Percentiles rank a stretch among this genome's conserved stretches.
Evolutionary conservation across 352 stramenopile genomes (phyloP).

Genomic region (Phytophthora sp.): DNA sequence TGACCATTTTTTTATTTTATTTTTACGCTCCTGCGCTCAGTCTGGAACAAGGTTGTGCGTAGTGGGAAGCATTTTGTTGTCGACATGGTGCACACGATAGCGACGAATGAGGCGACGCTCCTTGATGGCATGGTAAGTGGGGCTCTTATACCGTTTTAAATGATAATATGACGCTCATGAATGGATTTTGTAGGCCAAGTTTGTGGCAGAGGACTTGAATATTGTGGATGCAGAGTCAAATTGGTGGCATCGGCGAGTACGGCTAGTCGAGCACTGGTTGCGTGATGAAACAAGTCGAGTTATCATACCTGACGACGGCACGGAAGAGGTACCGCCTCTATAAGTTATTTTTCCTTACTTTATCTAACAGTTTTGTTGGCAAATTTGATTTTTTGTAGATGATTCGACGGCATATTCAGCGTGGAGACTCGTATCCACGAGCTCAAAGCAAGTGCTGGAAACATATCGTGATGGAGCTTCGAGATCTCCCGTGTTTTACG

Average conservation of each 20-base stretch:
- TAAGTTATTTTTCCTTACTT: too few relatives aligned
- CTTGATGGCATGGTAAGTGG: slow-evolving; percentile 56
- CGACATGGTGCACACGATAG: slow-evolving; percentile 61
- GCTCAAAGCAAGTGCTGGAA: slow-evolving; percentile 81
- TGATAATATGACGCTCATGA: too few relatives aligned
- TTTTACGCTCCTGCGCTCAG: too few relatives aligned
- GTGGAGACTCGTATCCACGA: slow-evolving; percentile 69
- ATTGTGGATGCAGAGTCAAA: slow-evolving; percentile 43
- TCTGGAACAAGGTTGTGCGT: slow-evolving; percentile 11
- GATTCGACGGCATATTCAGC: slow-evolving; percentile 70
- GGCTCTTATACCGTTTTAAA: too few relatives aligned
- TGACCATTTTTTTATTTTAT: slow-evolving; percentile 34
- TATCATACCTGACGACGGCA: slow-evolving; percentile 69
- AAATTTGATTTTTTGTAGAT: slow-evolving; percentile 50
- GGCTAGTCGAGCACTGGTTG: slow-evolving; percentile 75
- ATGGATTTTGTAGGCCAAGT: slow-evolving; percentile 48
- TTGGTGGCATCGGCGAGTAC: slow-evolving; percentile 78
- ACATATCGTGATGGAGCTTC: slow-evolving; percentile 78
- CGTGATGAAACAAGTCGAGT: slow-evolving; percentile 62
- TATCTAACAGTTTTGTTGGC: slow-evolving; percentile 3
- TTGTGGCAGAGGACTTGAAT: slow-evolving; percentile 59
- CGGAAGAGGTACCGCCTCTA: slow-evolving; percentile 81
- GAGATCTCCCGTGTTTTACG: slow-evolving; percentile 62
- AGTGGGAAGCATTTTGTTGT: slow-evolving; percentile 5
- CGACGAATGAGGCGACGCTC: slow-evolving; percentile 57